Evolutionary conservation across 75 land plant genomes (phyloP).

Genomic region (Picea glauca): DNA sequence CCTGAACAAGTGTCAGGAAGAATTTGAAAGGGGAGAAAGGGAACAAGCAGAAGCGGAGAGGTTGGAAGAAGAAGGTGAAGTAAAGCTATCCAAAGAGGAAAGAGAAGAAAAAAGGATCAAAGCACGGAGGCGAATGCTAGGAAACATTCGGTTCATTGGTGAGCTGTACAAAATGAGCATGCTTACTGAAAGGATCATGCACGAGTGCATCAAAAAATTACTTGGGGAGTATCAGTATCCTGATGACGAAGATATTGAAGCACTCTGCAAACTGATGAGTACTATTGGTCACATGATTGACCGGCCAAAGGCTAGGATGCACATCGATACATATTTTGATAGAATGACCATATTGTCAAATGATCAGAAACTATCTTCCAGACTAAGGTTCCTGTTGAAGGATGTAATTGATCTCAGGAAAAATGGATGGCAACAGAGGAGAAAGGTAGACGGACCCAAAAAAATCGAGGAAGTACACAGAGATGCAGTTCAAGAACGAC

Average conservation of each 20-base stretch:
- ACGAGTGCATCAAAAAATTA: slow-evolving; percentile 86
- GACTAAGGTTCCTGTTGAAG: slow-evolving; percentile 84
- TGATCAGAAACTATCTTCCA: slow-evolving; percentile 71
- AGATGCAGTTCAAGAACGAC: slow-evolving; percentile 86
- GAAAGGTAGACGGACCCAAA: slow-evolving; percentile 96
- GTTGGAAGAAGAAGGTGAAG: slow-evolving; percentile 70
- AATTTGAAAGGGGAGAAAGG: slow-evolving; percentile 90
- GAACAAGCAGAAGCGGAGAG: slow-evolving; percentile 87
- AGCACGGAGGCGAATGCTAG: slow-evolving; percentile 90
- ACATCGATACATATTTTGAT: slow-evolving; percentile 83
- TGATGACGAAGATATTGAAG: slow-evolving; percentile 95
- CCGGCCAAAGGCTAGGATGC: slow-evolving; percentile 71
- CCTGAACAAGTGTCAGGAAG: slow-evolving; percentile 94
- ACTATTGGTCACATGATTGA: slow-evolving; percentile 95
- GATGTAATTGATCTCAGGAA: slow-evolving; percentile 88
- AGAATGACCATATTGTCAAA: slow-evolving; percentile 53
- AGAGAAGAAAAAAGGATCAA: slow-evolving; percentile 68
- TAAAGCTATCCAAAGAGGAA: slow-evolving; percentile 58
- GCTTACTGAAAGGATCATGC: slow-evolving; percentile 98
- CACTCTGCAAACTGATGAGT: slow-evolving; percentile 95
- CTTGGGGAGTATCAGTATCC: slow-evolving; percentile 65
- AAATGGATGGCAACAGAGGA: slow-evolving; percentile 92
- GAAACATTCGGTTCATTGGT: slow-evolving; percentile 93
- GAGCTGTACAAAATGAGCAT: slow-evolving; percentile 93
- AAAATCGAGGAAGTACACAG: slow-evolving; percentile 96